Base-by-base conservation (phyloP, 2,329 filamentous ascomycete genomes). In the Triangularia setosa region DNA sequence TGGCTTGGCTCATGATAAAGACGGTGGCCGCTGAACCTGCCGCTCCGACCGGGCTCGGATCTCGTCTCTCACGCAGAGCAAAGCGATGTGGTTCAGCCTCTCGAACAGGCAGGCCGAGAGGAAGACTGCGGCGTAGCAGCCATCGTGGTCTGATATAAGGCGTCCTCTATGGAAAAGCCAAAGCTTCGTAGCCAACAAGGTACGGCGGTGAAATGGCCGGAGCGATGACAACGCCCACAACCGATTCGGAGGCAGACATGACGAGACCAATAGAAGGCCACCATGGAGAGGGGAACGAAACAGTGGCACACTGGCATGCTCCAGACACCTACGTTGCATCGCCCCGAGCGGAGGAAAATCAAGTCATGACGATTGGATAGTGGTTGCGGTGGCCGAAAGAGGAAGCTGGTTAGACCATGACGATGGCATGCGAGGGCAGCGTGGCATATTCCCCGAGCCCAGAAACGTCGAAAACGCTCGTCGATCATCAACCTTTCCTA, bases 401-500 rank as follows among this genome's bases (percentile, higher is more conserved):
- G 70, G 69, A 70, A 71, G 70, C 67, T 71, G 62, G 65, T 67
- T 69, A 64, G 21, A 53, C 59, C 33, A 55, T 61, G 64, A 55
- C 63, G 28, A 56, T 55, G 66, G 65, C 65, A 67, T 66, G 68
- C 59, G 55, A 62, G 53, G 23, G 64, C 48, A 67, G 69, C 69
- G 67, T 70, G 69, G 69, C 65, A 69, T 71, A 68, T 69, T 71
- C 64, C 69, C 70, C 67, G 70, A 68, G 61, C 63, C 40, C 70
- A 66, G 65, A 72, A 70, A 59, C 40, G 66, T 66, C 58, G 35
- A 69, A 71, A 71, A 72, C 68, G 69, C 63, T 69, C 64, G 69
- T 57, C 69, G 70, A 72, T 71, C 70, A 64, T 52, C 62, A 24
- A 60, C 68, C 65, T 63, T 70, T 68, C 69, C 67, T 60, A 63